Evolutionary conservation across 768 basidiomycete species (phyloP), one percentile per base, ranked within the genome.

Genomic region (Lentinula aciculospora): DNA sequence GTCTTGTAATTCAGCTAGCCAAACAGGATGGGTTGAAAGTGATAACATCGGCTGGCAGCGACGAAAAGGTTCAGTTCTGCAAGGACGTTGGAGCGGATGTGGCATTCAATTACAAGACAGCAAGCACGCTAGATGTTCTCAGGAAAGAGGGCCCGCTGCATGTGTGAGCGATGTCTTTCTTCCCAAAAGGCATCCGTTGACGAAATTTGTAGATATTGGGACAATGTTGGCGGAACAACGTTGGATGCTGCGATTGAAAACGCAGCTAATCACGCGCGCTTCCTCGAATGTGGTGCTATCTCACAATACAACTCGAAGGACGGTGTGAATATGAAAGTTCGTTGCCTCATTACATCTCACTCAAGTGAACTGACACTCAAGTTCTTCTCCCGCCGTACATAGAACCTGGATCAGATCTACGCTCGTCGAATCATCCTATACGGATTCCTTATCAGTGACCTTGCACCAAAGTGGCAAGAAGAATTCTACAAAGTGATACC

Each of bases 101-200:
- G 5, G 82, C 77, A 0, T 89, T 88, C 73, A 88, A 90, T 67
- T 89, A 87, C 71, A 87, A 91, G 75, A 88, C 78, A 0, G 72
- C 73, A 0, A 71, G 72, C 47, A 82, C 80, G 0, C 63, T 63
- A 1, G 80, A 84, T 10, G 72, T 86, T 2, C 69, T 92, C 37
- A 65, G 66, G 59, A 76, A 75, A 58, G 77, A 88, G 61, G 86
- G 85, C 0, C 76, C 76, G 8, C 69, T 80, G 32, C 72, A 80
- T 55, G 68, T 78, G 75, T 77, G 59, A 28, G 74, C 29, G 3
- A 48, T 19, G 7, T 28, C n/a, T 46, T 9, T 19, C 19, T 21
- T 42, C 13, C 42, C n/a, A 21, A 15, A 44, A 19, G 7, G 12
- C 25, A 6, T 61, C 7, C n/a, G n/a, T n/a, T n/a, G n/a, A n/a